Percentiles rank a stretch among this genome's conserved stretches.
Conservation (phyloP, 1,284 basidiomycete species). For the Cronartium quercuum region DNA sequence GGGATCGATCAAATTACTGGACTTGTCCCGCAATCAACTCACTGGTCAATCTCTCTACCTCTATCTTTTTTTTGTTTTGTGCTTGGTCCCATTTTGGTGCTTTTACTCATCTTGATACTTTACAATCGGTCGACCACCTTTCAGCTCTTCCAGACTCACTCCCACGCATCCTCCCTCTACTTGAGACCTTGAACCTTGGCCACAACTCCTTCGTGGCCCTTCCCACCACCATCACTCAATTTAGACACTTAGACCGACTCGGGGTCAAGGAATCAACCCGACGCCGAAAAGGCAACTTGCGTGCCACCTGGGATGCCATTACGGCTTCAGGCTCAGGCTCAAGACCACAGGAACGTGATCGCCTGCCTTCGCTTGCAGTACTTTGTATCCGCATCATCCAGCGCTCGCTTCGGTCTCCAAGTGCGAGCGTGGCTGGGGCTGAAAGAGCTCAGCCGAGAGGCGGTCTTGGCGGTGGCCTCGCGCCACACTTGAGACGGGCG, state of each 20-base stretch:
- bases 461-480: background rate
- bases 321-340: background rate
- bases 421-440: too few species aligned
- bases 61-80: background rate
- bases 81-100: too few species aligned
- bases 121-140: too few species aligned
- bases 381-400: background rate
- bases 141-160: background rate
- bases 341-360: background rate
- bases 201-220: background rate
- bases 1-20: background rate
- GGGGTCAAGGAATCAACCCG: background rate
- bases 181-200: background rate
- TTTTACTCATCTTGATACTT: too few species aligned
- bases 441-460: too few species aligned
- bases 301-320: background rate
- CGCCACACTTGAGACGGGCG: background rate
- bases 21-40: background rate
- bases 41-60: background rate
- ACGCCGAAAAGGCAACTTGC: background rate
- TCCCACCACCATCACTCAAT: background rate
- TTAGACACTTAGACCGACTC: background rate
- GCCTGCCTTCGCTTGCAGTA: background rate
- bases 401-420: background rate
- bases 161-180: background rate